Evolutionary conservation across 2,329 filamentous ascomycete species (phyloP).

Genomic region (Penicillium digitatum): DNA sequence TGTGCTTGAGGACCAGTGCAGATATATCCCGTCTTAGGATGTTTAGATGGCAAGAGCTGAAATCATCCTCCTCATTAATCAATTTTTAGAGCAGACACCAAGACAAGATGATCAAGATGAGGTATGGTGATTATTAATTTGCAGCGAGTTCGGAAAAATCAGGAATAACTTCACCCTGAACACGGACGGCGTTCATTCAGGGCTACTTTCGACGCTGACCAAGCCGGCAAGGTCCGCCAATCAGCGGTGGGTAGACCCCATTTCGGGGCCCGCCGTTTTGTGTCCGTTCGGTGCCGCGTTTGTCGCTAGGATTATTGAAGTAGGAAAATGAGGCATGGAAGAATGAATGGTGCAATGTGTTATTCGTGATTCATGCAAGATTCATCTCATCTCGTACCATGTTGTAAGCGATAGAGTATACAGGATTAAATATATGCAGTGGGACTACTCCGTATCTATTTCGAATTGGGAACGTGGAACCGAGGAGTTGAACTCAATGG

Average conservation of each 20-base stretch:
- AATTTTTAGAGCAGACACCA: background rate
- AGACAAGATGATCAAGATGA: background rate
- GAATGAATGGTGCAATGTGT: background rate
- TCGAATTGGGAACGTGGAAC: constrained; percentile 1
- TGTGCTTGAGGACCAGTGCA: background rate
- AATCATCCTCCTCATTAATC: background rate
- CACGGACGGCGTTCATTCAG: background rate
- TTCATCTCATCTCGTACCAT: background rate
- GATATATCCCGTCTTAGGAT: background rate
- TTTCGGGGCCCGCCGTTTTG: background rate
- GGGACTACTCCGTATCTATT: no score
- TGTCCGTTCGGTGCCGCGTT: background rate
- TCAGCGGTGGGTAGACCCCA: background rate
- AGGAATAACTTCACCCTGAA: background rate
- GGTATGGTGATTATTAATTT: background rate
- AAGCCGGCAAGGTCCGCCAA: background rate
- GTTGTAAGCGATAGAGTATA: background rate
- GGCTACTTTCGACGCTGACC: background rate
- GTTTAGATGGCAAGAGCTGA: background rate
- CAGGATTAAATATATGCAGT: no score
- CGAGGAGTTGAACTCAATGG: background rate
- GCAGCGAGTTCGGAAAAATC: background rate
- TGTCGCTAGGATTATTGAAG: background rate
- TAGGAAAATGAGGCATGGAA: background rate
- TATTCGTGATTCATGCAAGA: constrained; percentile 1